A percentile compares a stretch with the other conserved stretches of the same genome.
phyloP scores from a whole-genome alignment of 441 rosid genomes.

The Adansonia grandidieri region DNA sequence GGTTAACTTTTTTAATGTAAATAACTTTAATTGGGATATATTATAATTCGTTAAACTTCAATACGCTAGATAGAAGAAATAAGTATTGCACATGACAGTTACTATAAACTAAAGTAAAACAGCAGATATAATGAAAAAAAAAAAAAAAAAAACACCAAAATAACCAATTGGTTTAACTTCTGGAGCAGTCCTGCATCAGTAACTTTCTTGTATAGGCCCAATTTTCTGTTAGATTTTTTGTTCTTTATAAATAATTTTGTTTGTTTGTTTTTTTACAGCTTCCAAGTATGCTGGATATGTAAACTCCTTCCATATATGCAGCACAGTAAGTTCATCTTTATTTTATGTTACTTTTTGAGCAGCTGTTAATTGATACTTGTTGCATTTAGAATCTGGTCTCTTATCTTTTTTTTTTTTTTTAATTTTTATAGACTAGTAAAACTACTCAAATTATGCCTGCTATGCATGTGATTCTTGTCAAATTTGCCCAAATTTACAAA shows the following conservation, averaged over 20 bases:
- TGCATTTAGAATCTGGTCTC: not conserved
- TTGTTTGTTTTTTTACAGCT: constrained; percentile 56
- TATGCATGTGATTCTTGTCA: not conserved
- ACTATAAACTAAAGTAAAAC: not conserved
- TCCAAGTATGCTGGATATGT: constrained; percentile 97
- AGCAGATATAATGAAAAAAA: too few relatives aligned
- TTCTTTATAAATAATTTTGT: constrained; percentile 1
- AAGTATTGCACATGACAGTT: not conserved
- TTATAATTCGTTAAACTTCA: not conserved
- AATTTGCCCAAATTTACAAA: not conserved
- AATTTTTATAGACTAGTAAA: not conserved
- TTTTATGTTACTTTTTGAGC: constrained; percentile 7
- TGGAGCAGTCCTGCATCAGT: not conserved
- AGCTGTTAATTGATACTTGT: not conserved
- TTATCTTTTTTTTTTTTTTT: not conserved
- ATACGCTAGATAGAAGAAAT: not conserved
- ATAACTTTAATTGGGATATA: not conserved
- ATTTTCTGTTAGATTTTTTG: not conserved
- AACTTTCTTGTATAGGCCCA: not conserved
- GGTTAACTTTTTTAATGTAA: not conserved
- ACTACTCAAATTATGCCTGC: not conserved
- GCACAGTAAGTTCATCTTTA: constrained; percentile 66
- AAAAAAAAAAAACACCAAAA: not conserved
- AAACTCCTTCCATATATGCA: constrained; percentile 82
- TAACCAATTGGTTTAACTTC: not conserved